Evolutionary conservation across 108 stramenopile species (phyloP), one percentile per base, ranked within the genome.

Genomic region (Skeletonema costatum): DNA sequence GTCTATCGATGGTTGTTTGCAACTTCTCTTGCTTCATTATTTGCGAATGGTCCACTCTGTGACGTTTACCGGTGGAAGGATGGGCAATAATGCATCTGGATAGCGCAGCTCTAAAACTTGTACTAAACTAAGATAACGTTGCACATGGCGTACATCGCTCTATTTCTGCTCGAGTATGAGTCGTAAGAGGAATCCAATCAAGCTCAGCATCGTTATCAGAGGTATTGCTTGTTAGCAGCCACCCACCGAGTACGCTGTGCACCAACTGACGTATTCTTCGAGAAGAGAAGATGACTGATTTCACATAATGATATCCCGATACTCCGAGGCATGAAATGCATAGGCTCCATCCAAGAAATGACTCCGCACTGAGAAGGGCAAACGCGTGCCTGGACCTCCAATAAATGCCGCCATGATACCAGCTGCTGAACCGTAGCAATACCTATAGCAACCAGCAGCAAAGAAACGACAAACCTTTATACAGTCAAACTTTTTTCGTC

Each of bases 261-360:
- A 70, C 44, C 36, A 19, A 12, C 4, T 11, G 32, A 39, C 68
- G 68, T 44, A 61, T 4, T 32, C 39, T 60, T 10, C 46, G 12
- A 25, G 77, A 75, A 5, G 75, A 69, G 12, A 70, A 9, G n/a
- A 71, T 13, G 16, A 66, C 64, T 6, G 83, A 76, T 32, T 68
- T 68, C 5, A 50, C 58, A 44, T 84, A 81, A 65, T 84, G 80
- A 62, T 84, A 84, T 2, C 80, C 80, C 21, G 83, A 81, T 16
- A 84, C 80, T 32, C 70, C 50, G 11, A 84, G 65, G 35, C 80
- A 84, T 32, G 80, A 81, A n/a, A 84, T 50, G 68, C 83, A 84
- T 36, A 84, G 60, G 35, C 60, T 64, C 83, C 83, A 84, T 1
- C 70, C 75, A 12, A 84, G 71, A 13, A 72, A 56, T 25, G 83